These are phyloP conservation scores for Helicocarpus griseus DNA, from an alignment of 2,329 filamentous ascomycete genomes.

Conservation along the genomic window DNA sequence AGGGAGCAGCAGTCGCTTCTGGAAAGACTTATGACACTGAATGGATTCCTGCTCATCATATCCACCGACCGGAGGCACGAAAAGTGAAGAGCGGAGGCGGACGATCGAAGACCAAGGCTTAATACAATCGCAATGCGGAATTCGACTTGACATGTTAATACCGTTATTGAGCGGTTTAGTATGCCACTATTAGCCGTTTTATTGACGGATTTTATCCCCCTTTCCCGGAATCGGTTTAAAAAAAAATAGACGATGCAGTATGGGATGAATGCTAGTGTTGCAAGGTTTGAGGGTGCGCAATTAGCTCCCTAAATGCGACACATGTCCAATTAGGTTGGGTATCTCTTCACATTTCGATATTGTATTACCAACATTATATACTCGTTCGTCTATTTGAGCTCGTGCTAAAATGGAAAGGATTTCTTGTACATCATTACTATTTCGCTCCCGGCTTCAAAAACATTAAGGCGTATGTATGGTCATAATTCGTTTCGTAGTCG, in stretches of 20 bases:
- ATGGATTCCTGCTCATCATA: slow-evolving; percentile 86
- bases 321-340: background rate
- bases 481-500: too few species aligned
- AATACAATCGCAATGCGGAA: background rate
- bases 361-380: slow-evolving; percentile 1
- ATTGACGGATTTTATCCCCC: background rate
- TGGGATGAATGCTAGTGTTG: background rate
- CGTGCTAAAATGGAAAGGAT: background rate
- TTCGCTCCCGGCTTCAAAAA: background rate
- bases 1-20: slow-evolving; percentile 55
- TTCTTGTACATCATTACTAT: background rate
- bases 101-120: slow-evolving; percentile 9
- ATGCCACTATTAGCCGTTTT: background rate
- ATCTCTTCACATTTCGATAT: background rate
- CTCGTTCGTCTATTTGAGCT: background rate
- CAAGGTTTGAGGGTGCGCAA: background rate
- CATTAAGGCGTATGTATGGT: too few species aligned
- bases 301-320: background rate
- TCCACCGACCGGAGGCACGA: slow-evolving; percentile 69
- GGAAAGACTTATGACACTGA: slow-evolving; percentile 72
- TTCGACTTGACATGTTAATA: background rate
- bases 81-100: slow-evolving; percentile 44
- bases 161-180: background rate
- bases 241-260: background rate
- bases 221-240: background rate